A percentile compares a stretch with the other conserved stretches of the same genome.
phyloP scores from a whole-genome alignment of 306 rosid species.

The Vachellia collinsii region DNA sequence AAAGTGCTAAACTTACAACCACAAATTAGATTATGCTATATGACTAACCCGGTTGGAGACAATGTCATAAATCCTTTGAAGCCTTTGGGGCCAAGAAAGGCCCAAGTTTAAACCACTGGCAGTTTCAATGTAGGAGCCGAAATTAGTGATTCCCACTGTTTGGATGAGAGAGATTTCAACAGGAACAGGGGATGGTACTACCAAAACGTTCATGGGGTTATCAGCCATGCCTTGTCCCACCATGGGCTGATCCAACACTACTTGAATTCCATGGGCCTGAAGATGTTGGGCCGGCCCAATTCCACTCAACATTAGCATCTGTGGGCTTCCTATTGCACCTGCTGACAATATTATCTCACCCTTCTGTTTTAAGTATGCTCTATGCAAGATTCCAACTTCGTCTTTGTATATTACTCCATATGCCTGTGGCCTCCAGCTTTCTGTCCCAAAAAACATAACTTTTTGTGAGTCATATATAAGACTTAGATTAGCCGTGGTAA shows the following conservation, averaged over 20 bases:
- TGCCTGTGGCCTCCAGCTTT: slow-evolving; percentile 53
- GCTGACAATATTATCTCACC: slow-evolving; percentile 55
- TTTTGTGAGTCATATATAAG: neutral
- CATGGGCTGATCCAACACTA: slow-evolving; percentile 61
- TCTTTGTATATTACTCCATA: slow-evolving; percentile 71
- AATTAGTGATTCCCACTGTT: slow-evolving; percentile 66
- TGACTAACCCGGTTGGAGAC: neutral
- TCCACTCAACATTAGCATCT: slow-evolving; percentile 70
- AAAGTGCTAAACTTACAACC: too few species aligned
- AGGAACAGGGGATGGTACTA: slow-evolving; percentile 71
- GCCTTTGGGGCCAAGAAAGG: neutral
- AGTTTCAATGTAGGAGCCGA: neutral
- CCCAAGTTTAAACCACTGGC: slow-evolving; percentile 40
- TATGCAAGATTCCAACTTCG: slow-evolving; percentile 51
- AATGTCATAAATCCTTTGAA: neutral
- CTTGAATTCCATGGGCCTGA: slow-evolving; percentile 52
- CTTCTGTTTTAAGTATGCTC: slow-evolving; percentile 44
- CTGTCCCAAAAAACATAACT: neutral
- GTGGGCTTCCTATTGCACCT: slow-evolving; percentile 84
- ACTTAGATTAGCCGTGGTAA: too few species aligned
- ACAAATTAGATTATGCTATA: too few species aligned
- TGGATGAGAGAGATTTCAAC: slow-evolving; percentile 67
- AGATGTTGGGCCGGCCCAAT: slow-evolving; percentile 73
- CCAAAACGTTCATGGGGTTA: slow-evolving; percentile 45
- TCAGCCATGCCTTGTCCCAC: slow-evolving; percentile 46